Percentiles rank a stretch among this genome's conserved stretches.
Conservation (phyloP, 805 yeast genomes). For the Komagataella phaffii region DNA sequence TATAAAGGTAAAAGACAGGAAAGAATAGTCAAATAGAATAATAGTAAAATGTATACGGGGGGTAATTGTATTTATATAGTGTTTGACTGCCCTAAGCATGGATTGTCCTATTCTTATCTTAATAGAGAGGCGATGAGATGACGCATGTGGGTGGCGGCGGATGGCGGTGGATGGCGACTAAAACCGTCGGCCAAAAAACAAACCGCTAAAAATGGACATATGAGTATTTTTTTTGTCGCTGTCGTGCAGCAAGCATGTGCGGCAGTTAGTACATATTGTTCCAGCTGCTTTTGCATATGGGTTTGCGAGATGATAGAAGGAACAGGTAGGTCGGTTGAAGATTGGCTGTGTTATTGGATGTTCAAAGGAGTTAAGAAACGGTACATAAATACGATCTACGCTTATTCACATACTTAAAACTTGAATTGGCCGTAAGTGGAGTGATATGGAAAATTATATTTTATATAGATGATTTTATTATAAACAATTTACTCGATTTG, state of each 20-base stretch:
- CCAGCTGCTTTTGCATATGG: neutral
- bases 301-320: neutral
- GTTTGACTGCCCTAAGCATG: neutral
- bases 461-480: too few relatives aligned
- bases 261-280: neutral
- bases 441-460: too few relatives aligned
- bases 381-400: too few relatives aligned
- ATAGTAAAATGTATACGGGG: neutral
- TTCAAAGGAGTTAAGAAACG: too few relatives aligned
- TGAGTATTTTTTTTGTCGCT: neutral
- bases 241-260: neutral
- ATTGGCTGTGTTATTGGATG: too few relatives aligned
- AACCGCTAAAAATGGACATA: neutral
- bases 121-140: neutral
- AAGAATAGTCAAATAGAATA: neutral
- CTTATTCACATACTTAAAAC: too few relatives aligned
- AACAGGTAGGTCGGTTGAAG: neutral
- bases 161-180: neutral
- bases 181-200: neutral
- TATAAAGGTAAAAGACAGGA: neutral
- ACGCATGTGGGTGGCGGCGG: neutral
- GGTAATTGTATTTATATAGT: neutral
- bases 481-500: too few relatives aligned
- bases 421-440: too few relatives aligned
- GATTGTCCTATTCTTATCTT: neutral